These are phyloP conservation scores for Pisolithus albus DNA, from an alignment of 768 basidiomycete species.

Conservation along the genomic window DNA sequence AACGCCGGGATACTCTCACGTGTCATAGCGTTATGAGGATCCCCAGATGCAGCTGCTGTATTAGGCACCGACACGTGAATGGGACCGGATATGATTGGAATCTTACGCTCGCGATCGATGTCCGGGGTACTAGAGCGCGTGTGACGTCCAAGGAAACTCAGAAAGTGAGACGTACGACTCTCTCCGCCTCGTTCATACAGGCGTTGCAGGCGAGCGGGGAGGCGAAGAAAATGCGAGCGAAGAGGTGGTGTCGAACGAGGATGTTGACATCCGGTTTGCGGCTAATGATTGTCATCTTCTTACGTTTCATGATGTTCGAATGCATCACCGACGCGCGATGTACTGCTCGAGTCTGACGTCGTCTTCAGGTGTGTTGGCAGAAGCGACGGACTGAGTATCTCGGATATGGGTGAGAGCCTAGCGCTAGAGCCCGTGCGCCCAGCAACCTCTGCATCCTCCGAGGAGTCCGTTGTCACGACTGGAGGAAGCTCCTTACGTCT, in stretches of 20 bases:
- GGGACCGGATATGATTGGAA: too few species aligned
- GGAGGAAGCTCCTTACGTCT: constrained; percentile 50
- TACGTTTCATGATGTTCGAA: constrained; percentile 81
- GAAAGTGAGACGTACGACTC: too few species aligned
- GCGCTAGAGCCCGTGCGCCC: neutral
- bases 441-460: constrained; percentile 3
- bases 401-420: neutral
- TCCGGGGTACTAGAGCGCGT: too few species aligned
- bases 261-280: too few species aligned
- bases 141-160: too few species aligned
- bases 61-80: too few species aligned
- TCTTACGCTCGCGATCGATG: too few species aligned
- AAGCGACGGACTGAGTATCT: neutral
- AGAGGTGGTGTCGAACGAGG: too few species aligned
- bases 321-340: constrained; percentile 60
- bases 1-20: constrained; percentile 56
- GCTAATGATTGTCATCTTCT: constrained; percentile 30
- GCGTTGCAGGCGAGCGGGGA: too few species aligned
- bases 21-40: constrained; percentile 15
- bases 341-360: constrained; percentile 11
- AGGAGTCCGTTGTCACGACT: constrained; percentile 31
- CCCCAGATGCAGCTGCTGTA: neutral
- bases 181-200: too few species aligned
- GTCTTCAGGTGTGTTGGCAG: constrained; percentile 3
- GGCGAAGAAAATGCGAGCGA: too few species aligned